Evolutionary conservation across 2,329 filamentous ascomycete species (phyloP), one percentile per base, ranked within the genome.

Genomic region (Berkeleyomyces basicola): DNA sequence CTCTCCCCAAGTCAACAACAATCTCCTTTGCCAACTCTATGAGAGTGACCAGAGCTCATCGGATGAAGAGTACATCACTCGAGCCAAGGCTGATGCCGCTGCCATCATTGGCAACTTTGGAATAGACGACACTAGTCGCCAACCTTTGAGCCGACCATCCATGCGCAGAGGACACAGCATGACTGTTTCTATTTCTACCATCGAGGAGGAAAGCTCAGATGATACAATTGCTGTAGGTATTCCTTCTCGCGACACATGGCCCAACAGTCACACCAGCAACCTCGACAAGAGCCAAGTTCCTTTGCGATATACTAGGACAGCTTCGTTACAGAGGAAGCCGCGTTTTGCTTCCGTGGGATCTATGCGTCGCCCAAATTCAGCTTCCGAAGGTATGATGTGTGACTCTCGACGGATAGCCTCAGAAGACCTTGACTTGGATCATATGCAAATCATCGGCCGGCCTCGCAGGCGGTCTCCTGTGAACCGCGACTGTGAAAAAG

Each of bases 151-250:
- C 42, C 58, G 62, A 4, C 47, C 40, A 11, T 40, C 49, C 10
- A 33, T 40, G 23, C 63, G 59, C 46, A 53, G 59, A 4, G 53
- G 59, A 14, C 62, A 53, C 16, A 64, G 59, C 37, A 60, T 36
- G 6, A 64, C 53, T 5, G 40, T 55, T 23, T 62, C 59, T 14
- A 64, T 64, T 36, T 64, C 59, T 9, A 64, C 63, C 14, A 64
- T 64, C 42, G 63, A 64, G 44, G 59, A 64, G 44, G 63, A 64
- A 58, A 46, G 61, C 60, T 64, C 63, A 7, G 63, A 64, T 57
- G 63, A 64, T 62, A 64, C 63, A 14, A 62, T 64, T 55, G 63
- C 61, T 11, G 63, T 61, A 9, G 10, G 23, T 23, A 31, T 40
- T 33, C 46, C 63, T 36, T 59, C 44, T 33, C 62, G 61, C 39